Evolutionary conservation across 176 grass and related monocot genomes (phyloP), one percentile per base, ranked within the genome.

Genomic region (Aegilops tauschii): DNA sequence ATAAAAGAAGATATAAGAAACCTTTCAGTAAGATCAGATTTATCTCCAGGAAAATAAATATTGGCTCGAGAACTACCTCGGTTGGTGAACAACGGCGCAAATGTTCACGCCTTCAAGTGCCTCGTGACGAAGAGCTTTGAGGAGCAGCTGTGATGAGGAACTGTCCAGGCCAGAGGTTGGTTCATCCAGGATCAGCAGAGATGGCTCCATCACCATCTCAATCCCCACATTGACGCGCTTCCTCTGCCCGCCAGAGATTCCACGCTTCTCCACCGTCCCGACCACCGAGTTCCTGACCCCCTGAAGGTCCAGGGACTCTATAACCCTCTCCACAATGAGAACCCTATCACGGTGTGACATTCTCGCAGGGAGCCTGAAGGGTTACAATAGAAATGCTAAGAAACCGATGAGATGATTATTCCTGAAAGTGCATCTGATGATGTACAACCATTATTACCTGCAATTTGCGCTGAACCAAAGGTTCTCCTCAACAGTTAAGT

Each of bases 391-490:
- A 70, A 31, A 78, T 83, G 69, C 6, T 84, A 2, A 90, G 27
- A 61, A 58, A 52, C 23, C 31, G 28, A 23, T 39, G 44, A 28
- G 9, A 5, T 45, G 66, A n/a, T 1, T 40, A 36, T 52, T 52
- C 49, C 11, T 4, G 3, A 5, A 82, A 39, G 23, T 28, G 34
- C 11, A 20, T 37, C 35, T 5, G 32, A 30, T 61, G 6, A 9
- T 72, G 34, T 21, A 1, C 49, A 36, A 86, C 8, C 21, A 50
- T 87, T 93, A 49, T 87, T 93, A 98, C 96, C 96, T 98, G 96
- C 96, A 98, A 65, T 91, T 95, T 80, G 96, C 96, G 44, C 93
- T 98, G 88, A 98, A 98, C 93, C 96, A 93, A 79, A 98, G 91
- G 70, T 98, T 98, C 80, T 98, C 96, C 88, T 98, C 96, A 0